Base-by-base conservation (phyloP, 192 early-diverging fungal species). In the Linnemannia exigua region DNA sequence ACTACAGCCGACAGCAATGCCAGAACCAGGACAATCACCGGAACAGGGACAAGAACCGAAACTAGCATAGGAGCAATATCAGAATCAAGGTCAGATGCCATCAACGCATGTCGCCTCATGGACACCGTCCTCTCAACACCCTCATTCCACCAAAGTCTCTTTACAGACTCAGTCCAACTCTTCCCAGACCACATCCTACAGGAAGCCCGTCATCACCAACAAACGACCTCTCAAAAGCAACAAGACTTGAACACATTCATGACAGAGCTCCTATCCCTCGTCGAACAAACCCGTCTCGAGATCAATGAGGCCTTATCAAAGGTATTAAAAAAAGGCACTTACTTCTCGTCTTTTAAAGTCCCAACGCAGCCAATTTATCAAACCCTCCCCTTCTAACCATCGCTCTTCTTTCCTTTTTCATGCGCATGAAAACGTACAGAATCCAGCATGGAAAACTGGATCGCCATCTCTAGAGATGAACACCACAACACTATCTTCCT, bases 121-220 rank as follows among this genome's bases (percentile, higher is more conserved):
- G 75, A 76, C 31, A 48, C 75, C 11, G 2, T 76, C n/a, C n/a
- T 76, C 37, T 37, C 63, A 3, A 76, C 61, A 36, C 75, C 75
- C 22, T 22, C 33, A 76, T 50, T n/a, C 16, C 16, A 48, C 33
- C 44, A 68, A 2, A n/a, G 28, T 33, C 20, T 76, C 63, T 68
- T 68, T 12, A 50, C 75, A 38, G 66, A 69, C 41, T 68, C 75
- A 8, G 28, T 76, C 31, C 66, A 76, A 9, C 75, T 76, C 75
- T 76, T 76, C 28, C 66, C 75, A 4, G 25, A 36, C 28, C 31
- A 67, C 12, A 22, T 76, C 46, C 75, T 76, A 3, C 36, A 63
- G n/a, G 58, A 75, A 5, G 58, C 74, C 4, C 70, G 22, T 25
- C 25, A 15, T 4, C 46, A 33, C 2, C 36, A 33, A 31, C 63